Evolutionary conservation across 2,329 filamentous ascomycete species (phyloP), one percentile per base, ranked within the genome.

Genomic region (Trichoderma pleuroti): DNA sequence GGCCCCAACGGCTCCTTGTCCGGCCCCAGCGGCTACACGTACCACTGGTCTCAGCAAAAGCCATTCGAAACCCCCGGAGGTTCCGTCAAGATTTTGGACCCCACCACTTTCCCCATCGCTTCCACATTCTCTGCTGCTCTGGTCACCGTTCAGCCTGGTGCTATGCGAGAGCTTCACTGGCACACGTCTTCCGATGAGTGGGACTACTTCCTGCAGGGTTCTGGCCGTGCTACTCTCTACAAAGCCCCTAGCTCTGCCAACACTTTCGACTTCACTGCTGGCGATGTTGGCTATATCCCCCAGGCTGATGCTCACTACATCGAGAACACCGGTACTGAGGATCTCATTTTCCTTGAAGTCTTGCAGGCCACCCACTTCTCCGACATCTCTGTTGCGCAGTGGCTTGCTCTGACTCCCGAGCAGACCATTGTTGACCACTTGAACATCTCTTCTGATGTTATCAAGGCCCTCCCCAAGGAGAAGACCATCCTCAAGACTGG

Each of bases 91-190:
- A 85, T 90, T 68, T 76, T 90, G 8, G 88, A 90, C 74, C 83
- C 86, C 0, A 76, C 78, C 0, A 87, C 83, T 1, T 90, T 90
- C 78, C 88, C 88, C 6, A 80, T 88, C 32, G 86, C 88, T 0
- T 77, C 76, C 12, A 83, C 82, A 69, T 88, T 90, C 76, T 86
- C 87, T 4, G 84, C 84, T 0, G 87, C 86, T 0, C 80, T 90
- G 2, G 85, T 90, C 11, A 87, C 84, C 2, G 80, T 90, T 36
- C 81, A 88, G 74, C 87, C 88, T 0, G 88, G 88, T n/a, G 88
- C 87, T 1, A 87, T 90, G 86, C 84, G 88, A 26, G 88, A 90
- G 76, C 80, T 91, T 56, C 88, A 90, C 80, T 90, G 88, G 88
- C 88, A 90, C 79, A 85, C 86, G 1, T 83, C 82, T 1, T 84